Conservation (phyloP, 371 early-diverging fungal species). For the Mortierella sp. region DNA sequence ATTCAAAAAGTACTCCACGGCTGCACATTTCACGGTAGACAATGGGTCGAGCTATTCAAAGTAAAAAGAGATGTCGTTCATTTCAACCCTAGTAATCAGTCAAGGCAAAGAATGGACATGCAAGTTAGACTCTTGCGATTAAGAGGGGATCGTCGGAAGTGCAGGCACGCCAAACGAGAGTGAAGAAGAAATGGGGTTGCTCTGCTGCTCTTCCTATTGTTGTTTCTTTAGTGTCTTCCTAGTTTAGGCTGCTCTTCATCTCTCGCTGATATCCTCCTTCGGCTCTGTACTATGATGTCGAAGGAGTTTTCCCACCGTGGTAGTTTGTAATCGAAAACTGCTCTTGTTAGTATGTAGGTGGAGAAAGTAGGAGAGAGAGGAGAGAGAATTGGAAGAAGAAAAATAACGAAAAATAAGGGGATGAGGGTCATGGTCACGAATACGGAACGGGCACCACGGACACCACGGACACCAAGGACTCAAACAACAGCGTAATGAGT, state of each 20-base stretch:
- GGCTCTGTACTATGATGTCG: background rate
- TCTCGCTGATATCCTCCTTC: no score
- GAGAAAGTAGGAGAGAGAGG: background rate
- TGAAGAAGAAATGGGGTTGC: background rate
- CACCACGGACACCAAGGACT: no score
- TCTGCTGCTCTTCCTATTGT: background rate
- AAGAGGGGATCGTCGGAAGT: background rate
- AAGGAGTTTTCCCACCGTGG: no score
- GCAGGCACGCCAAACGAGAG: background rate
- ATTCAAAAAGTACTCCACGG: background rate
- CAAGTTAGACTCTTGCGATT: background rate
- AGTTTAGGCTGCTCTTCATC: background rate
- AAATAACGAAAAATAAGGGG: background rate
- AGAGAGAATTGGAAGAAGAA: background rate
- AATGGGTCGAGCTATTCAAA: no score
- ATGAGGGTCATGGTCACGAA: no score
- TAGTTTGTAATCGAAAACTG: background rate
- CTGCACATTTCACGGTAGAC: no score
- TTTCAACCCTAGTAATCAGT: no score
- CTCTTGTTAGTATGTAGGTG: background rate
- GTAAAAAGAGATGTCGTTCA: no score
- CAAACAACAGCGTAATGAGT: no score
- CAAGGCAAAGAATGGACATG: no score
- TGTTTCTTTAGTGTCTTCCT: background rate
- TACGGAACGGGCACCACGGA: no score